Evolutionary conservation across 257 asterid genomes (phyloP).

Genomic region (Anisodus tanguticus): DNA sequence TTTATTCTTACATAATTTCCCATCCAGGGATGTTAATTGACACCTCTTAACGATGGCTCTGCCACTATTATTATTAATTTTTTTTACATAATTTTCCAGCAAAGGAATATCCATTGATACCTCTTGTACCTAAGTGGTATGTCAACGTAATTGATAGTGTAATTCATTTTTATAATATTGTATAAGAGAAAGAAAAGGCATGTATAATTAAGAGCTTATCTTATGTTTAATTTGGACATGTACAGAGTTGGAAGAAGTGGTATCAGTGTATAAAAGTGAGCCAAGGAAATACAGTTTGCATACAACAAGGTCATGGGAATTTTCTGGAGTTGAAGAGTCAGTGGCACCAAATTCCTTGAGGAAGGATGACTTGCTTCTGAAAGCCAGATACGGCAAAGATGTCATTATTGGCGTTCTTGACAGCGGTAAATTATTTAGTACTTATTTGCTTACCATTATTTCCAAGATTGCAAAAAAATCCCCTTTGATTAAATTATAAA

Average conservation of each 20-base stretch:
- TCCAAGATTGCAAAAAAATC: not conserved
- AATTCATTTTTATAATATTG: no score
- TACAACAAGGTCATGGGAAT: slow-evolving; percentile 95
- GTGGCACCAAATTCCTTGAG: slow-evolving; percentile 26
- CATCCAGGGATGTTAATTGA: no score
- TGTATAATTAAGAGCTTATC: not conserved
- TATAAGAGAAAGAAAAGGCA: no score
- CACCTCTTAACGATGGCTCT: no score
- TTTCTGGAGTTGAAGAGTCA: slow-evolving; percentile 60
- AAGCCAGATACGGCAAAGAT: slow-evolving; percentile 71
- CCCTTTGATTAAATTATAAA: not conserved
- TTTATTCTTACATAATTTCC: no score
- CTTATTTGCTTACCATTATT: not conserved
- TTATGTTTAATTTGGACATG: not conserved
- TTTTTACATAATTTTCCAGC: no score
- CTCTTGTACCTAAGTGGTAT: no score
- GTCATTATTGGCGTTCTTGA: slow-evolving; percentile 78
- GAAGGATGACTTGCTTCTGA: slow-evolving; percentile 55
- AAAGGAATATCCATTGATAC: no score
- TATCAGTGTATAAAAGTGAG: slow-evolving; percentile 63
- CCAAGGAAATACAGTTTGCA: slow-evolving; percentile 67
- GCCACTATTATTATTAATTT: no score
- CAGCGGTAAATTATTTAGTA: slow-evolving; percentile 51
- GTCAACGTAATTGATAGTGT: no score
- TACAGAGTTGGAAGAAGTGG: slow-evolving; percentile 74